These are phyloP conservation scores for Gonium pectorale DNA, from an alignment of 139 green algal species.

Conservation along the genomic window DNA sequence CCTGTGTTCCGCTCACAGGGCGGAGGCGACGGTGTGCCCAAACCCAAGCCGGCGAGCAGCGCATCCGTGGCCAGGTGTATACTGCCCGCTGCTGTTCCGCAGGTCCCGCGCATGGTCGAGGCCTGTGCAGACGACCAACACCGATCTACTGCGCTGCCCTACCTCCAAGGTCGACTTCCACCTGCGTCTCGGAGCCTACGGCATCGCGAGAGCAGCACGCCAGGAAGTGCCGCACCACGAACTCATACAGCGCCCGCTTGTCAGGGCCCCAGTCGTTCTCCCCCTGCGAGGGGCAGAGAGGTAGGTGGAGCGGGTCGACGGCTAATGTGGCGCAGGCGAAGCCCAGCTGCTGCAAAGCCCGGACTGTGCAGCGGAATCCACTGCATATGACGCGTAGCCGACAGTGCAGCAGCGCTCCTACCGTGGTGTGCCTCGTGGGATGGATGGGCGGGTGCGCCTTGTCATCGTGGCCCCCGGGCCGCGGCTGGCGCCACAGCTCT, in stretches of 20 bases:
- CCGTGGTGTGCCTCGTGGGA: constrained; percentile 74
- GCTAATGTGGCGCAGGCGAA: too few relatives aligned
- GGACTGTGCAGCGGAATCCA: too few relatives aligned
- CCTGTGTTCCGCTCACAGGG: too few relatives aligned
- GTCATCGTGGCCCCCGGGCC: constrained; percentile 87
- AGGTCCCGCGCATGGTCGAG: too few relatives aligned
- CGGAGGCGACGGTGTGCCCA: too few relatives aligned
- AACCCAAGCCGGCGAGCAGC: too few relatives aligned
- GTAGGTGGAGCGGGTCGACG: too few relatives aligned
- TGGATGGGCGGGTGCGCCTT: constrained; percentile 92
- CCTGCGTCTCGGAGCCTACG: constrained; percentile 88
- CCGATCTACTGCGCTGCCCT: too few relatives aligned
- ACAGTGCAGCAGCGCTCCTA: neutral
- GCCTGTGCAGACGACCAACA: neutral
- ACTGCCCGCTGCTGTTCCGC: too few relatives aligned
- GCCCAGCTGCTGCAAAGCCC: too few relatives aligned
- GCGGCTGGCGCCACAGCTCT: constrained; percentile 77
- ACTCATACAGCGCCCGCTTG: constrained; percentile 94
- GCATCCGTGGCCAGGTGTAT: too few relatives aligned
- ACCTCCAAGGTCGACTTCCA: constrained; percentile 79
- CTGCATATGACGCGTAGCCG: too few relatives aligned
- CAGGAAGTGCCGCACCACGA: constrained; percentile 95
- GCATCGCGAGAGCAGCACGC: constrained; percentile 91
- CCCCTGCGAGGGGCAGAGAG: neutral
- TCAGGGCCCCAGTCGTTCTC: constrained; percentile 63